These are phyloP conservation scores for Cercospora canescens DNA, from an alignment of 2,329 filamentous ascomycete genomes.

Conservation along the genomic window DNA sequence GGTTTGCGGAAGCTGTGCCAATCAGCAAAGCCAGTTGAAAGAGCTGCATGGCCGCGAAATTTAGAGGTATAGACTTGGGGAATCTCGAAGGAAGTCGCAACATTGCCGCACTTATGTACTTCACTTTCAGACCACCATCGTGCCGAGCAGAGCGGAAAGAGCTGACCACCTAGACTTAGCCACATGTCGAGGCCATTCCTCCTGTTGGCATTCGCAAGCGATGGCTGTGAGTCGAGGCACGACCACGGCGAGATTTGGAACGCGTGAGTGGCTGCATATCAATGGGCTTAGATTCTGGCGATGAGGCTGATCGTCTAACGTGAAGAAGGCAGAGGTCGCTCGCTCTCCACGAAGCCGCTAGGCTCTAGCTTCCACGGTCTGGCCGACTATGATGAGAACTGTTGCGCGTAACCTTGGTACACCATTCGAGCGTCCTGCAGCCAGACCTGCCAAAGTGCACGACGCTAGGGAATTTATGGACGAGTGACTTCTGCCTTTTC, in stretches of 20 bases:
- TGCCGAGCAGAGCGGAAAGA: too few relatives aligned
- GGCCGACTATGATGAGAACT: background rate
- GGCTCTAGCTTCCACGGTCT: background rate
- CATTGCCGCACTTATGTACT: background rate
- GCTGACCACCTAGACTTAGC: background rate
- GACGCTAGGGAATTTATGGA: background rate
- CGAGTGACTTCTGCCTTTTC: background rate
- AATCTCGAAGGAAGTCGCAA: background rate
- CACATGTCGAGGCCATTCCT: background rate
- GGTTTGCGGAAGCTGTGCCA: slow-evolving; percentile 1
- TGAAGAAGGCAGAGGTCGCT: background rate
- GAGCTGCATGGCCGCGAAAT: background rate
- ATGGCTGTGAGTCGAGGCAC: background rate
- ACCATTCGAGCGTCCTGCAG: background rate
- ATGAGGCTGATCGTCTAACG: background rate
- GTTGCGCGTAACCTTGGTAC: background rate
- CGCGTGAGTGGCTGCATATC: background rate
- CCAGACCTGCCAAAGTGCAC: background rate
- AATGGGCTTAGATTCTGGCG: background rate
- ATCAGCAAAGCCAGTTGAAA: background rate
- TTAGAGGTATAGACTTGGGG: background rate
- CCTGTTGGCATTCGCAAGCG: background rate
- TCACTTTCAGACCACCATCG: background rate
- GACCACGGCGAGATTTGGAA: too few relatives aligned
- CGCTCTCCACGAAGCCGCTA: background rate